Evolutionary conservation across 1,284 basidiomycete species (phyloP).

Genomic region (Ceraceosorus bombacis): DNA sequence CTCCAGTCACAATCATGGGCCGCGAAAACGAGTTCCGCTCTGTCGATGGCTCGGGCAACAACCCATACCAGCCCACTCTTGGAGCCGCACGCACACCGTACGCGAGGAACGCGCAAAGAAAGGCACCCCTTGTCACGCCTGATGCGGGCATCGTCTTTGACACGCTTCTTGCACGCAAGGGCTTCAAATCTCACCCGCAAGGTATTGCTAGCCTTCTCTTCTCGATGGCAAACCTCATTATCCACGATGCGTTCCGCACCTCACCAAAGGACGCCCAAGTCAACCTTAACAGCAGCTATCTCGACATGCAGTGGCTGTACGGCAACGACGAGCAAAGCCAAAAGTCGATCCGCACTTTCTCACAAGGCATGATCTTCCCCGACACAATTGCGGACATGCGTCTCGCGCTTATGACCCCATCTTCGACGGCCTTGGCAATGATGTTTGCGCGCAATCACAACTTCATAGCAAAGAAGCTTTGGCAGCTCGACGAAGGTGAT

Average conservation of each 20-base stretch:
- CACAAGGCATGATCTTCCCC: slow-evolving; percentile 55
- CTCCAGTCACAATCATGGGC: slow-evolving; percentile 62
- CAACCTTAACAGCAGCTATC: slow-evolving; percentile 66
- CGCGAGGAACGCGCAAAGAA: slow-evolving; percentile 52
- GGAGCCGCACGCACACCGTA: slow-evolving; percentile 69
- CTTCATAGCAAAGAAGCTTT: slow-evolving; percentile 63
- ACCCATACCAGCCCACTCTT: slow-evolving; percentile 61
- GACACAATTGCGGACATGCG: slow-evolving; percentile 60
- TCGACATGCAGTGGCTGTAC: slow-evolving; percentile 69
- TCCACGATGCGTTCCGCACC: slow-evolving; percentile 36
- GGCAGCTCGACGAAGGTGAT: slow-evolving; percentile 50
- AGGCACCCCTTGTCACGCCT: slow-evolving; percentile 49
- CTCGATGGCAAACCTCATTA: slow-evolving; percentile 38
- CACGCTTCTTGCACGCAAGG: slow-evolving; percentile 11
- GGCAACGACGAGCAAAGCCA: slow-evolving; percentile 56
- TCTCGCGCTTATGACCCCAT: slow-evolving; percentile 68
- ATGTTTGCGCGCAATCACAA: slow-evolving; percentile 64
- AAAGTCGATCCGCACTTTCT: slow-evolving; percentile 56
- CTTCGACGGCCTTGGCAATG: slow-evolving; percentile 62
- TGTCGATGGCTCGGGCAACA: slow-evolving; percentile 56
- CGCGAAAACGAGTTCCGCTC: slow-evolving; percentile 31
- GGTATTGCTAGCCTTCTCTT: slow-evolving; percentile 35
- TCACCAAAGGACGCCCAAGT: slow-evolving; percentile 44
- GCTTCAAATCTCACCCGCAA: slow-evolving; percentile 19
- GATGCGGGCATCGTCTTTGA: slow-evolving; percentile 18